phyloP scores from a whole-genome alignment of 148 eudicot species.

The Arbutus unedo region DNA sequence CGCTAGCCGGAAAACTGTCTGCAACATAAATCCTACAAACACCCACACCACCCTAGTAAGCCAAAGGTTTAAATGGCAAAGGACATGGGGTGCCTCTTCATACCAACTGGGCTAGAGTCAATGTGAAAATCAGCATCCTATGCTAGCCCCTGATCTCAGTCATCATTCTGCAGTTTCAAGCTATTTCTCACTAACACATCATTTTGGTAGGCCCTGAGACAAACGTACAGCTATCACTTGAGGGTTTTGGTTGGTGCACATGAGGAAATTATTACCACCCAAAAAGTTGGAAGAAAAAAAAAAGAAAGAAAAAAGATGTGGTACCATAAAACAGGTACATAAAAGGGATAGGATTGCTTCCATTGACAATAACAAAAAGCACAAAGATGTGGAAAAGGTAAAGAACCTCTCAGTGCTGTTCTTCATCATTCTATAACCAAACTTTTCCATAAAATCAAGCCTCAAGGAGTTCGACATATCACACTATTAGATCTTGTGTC shows the following conservation, averaged over 20 bases:
- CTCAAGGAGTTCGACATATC: slow-evolving; percentile 10
- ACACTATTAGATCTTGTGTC: slow-evolving; percentile 22
- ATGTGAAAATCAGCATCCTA: background rate
- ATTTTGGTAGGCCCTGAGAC: slow-evolving; percentile 13
- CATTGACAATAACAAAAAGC: slow-evolving; percentile 25
- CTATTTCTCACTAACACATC: slow-evolving; percentile 12
- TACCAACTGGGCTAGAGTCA: background rate
- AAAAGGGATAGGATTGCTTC: slow-evolving; percentile 16
- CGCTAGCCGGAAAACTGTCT: no score
- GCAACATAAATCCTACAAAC: no score
- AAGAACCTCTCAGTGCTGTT: background rate
- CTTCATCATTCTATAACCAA: slow-evolving; percentile 14
- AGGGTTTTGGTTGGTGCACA: slow-evolving; percentile 22
- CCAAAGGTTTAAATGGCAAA: no score
- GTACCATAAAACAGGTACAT: background rate
- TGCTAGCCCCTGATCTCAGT: background rate
- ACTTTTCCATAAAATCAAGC: slow-evolving; percentile 20
- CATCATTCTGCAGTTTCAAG: background rate
- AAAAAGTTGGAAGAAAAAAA: background rate
- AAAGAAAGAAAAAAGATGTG: background rate
- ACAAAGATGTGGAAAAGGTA: background rate
- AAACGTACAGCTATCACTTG: slow-evolving; percentile 4
- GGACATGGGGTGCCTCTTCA: no score
- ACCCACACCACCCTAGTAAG: no score
- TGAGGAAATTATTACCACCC: slow-evolving; percentile 14